phyloP scores from a whole-genome alignment of 2,329 filamentous ascomycete genomes.

The Aspergillus tanneri region DNA sequence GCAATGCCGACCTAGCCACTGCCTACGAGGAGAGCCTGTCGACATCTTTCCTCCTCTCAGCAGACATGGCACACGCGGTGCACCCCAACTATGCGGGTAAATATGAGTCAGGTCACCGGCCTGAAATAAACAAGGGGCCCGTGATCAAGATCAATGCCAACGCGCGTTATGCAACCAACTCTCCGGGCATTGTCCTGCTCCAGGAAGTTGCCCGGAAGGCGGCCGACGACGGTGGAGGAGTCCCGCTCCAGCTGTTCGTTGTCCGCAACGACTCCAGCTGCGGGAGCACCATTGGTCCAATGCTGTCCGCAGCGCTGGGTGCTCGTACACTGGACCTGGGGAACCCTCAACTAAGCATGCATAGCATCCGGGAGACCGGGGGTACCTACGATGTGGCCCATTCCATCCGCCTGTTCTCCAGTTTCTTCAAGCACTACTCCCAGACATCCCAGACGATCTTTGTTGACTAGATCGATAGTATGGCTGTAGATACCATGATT shows the following conservation, averaged over 20 bases:
- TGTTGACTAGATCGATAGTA: conserved; percentile 61
- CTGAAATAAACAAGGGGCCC: conserved; percentile 92
- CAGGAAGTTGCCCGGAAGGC: conserved; percentile 76
- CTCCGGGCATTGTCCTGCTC: conserved; percentile 86
- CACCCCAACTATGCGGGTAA: conserved; percentile 93
- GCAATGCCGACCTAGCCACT: conserved; percentile 65
- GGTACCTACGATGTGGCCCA: conserved; percentile 85
- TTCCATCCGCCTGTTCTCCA: conserved; percentile 79
- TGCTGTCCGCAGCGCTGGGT: conserved; percentile 83
- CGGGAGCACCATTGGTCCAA: conserved; percentile 96
- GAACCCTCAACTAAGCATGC: conserved; percentile 94
- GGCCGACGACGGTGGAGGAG: conserved; percentile 57
- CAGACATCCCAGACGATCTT: conserved; percentile 77
- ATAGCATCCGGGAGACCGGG: conserved; percentile 91
- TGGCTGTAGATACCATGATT: background rate
- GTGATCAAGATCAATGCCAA: conserved; percentile 99
- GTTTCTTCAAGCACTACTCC: conserved; percentile 85
- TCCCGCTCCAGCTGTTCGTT: conserved; percentile 93
- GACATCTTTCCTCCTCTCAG: conserved; percentile 88
- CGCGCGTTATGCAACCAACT: conserved; percentile 93
- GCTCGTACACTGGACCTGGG: conserved; percentile 87
- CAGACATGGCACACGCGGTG: conserved; percentile 95
- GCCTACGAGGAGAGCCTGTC: conserved; percentile 91
- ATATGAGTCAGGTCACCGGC: conserved; percentile 87
- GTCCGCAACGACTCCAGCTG: conserved; percentile 94